These are phyloP conservation scores for Imleria badia DNA, from an alignment of 768 basidiomycete genomes.

Conservation along the genomic window DNA sequence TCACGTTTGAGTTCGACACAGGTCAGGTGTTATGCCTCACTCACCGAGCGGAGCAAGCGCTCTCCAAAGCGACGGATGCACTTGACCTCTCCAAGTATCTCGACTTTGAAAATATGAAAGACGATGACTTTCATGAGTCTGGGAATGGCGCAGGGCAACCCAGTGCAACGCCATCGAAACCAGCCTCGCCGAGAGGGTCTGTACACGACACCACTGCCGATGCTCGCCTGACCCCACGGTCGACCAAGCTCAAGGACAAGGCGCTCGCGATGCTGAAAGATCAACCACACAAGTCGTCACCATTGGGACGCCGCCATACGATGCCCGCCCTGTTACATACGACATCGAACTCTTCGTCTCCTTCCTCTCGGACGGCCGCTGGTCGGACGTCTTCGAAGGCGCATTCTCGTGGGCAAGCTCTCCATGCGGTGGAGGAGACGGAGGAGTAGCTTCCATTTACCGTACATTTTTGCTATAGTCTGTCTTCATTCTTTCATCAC, in stretches of 20 bases:
- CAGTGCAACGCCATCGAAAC: not conserved
- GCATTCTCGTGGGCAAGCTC: not conserved
- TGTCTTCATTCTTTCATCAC: not conserved
- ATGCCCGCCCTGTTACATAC: slow-evolving; percentile 11
- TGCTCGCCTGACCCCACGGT: not conserved
- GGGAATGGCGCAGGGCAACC: not conserved
- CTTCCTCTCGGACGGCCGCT: not conserved
- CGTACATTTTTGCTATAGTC: not conserved
- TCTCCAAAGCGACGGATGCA: not conserved
- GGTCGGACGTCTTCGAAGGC: not conserved
- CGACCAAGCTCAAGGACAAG: not conserved
- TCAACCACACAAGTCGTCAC: not conserved
- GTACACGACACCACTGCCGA: not conserved
- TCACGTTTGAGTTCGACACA: slow-evolving; percentile 6
- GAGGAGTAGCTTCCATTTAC: slow-evolving; percentile 1
- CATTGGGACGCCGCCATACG: slow-evolving; percentile 16
- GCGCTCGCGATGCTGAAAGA: slow-evolving; percentile 2
- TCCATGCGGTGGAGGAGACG: slow-evolving; percentile 1
- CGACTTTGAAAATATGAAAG: not conserved
- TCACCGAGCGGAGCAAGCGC: not conserved
- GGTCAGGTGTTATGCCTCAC: slow-evolving; percentile 4
- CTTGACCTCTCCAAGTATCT: slow-evolving; percentile 7
- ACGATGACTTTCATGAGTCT: not conserved
- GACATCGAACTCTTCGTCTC: not conserved
- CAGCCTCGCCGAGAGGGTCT: not conserved